Percentiles rank a stretch among this genome's conserved stretches.
Conservation (phyloP, 108 stramenopile species). For the Stephanodiscus triporus region DNA sequence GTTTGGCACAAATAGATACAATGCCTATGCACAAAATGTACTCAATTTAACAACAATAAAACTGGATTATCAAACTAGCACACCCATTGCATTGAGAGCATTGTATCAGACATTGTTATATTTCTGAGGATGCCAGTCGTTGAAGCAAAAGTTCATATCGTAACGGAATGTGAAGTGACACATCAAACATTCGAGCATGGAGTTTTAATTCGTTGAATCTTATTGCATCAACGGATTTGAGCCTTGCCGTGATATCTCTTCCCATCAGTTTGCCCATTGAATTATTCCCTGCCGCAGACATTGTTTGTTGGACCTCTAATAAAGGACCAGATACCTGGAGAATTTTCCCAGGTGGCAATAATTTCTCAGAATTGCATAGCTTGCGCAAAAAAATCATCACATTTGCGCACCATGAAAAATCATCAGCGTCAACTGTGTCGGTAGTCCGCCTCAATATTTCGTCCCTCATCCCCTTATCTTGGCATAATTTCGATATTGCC, state of each 20-base stretch:
- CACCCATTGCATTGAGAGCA: no score
- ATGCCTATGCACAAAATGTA: no score
- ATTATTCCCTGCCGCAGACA: not conserved
- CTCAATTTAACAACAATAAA: no score
- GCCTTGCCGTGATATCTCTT: slow-evolving; percentile 5
- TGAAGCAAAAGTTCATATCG: slow-evolving; percentile 57
- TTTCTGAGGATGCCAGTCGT: slow-evolving; percentile 19
- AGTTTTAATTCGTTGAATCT: slow-evolving; percentile 52
- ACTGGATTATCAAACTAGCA: no score
- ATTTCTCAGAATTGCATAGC: slow-evolving; percentile 54
- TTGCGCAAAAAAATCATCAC: slow-evolving; percentile 52
- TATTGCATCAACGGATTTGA: slow-evolving; percentile 26
- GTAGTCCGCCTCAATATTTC: slow-evolving; percentile 49
- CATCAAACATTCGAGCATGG: slow-evolving; percentile 70
- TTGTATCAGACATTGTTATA: not conserved
- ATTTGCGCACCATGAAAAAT: slow-evolving; percentile 51
- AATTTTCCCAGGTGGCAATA: slow-evolving; percentile 72
- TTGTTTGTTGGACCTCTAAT: slow-evolving; percentile 23
- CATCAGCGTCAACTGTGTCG: slow-evolving; percentile 16
- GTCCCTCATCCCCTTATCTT: slow-evolving; percentile 57
- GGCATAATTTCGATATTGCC: slow-evolving; percentile 62
- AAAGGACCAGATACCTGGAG: slow-evolving; percentile 33
- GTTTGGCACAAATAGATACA: no score
- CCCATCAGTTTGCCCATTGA: slow-evolving; percentile 4
- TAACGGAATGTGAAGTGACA: slow-evolving; percentile 65